Conservation (phyloP, 164 flowering plant species). For the Paratinospora sagittata region DNA sequence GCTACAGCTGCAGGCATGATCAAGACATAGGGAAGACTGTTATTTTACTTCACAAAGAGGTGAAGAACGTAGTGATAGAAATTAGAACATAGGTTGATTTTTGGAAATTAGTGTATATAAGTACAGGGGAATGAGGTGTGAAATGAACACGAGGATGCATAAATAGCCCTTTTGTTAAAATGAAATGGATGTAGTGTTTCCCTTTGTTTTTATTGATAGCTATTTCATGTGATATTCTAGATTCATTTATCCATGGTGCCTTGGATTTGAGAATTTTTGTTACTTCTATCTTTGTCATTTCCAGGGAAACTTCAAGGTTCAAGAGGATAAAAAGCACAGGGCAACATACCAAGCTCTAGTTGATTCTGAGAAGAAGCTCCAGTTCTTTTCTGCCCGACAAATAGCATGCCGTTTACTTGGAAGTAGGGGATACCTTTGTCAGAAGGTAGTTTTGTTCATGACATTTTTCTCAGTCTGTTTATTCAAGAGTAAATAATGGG, state of each 20-base stretch:
- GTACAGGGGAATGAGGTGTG: no score
- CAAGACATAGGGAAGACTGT: no score
- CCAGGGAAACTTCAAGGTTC: constrained; percentile 69
- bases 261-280: no score
- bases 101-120: no score
- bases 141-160: no score
- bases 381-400: constrained; percentile 87
- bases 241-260: background rate
- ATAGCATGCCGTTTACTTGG: constrained; percentile 95
- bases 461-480: background rate
- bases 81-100: no score
- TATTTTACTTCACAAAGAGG: no score
- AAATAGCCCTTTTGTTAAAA: no score
- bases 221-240: background rate
- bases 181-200: background rate
- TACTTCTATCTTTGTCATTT: constrained; percentile 2
- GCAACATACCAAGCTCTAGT: constrained; percentile 60
- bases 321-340: constrained; percentile 86
- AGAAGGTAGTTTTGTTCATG: constrained; percentile 49
- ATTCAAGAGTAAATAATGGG: background rate
- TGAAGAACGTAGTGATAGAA: no score
- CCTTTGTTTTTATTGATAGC: background rate
- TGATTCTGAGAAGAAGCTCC: constrained; percentile 69
- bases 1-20: no score
- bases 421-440: constrained; percentile 88